phyloP scores from a whole-genome alignment of 139 green algal species.

The Pleodorina starrii region DNA sequence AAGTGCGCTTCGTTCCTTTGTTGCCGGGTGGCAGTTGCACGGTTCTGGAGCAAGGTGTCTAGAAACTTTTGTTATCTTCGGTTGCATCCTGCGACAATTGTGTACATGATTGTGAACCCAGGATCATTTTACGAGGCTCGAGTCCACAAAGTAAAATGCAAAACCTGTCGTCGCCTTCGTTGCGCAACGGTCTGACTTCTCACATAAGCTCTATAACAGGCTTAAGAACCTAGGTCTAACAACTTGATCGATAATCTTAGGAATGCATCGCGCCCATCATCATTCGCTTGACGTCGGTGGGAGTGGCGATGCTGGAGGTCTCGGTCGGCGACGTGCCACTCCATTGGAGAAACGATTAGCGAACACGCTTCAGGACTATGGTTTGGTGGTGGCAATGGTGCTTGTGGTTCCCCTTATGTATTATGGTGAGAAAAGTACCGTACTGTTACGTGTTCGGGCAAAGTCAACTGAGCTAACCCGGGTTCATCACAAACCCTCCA shows the following conservation, averaged over 20 bases:
- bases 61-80: not conserved
- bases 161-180: too few species aligned
- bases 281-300: not conserved
- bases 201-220: too few species aligned
- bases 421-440: not conserved
- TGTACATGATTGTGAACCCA: not conserved
- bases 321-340: not conserved
- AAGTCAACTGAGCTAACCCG: too few species aligned
- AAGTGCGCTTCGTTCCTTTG: too few species aligned
- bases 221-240: too few species aligned
- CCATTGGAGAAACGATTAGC: not conserved
- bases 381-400: not conserved
- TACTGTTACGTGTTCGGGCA: too few species aligned
- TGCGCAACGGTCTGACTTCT: constrained; percentile 11
- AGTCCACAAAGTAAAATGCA: too few species aligned
- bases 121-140: not conserved
- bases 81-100: not conserved
- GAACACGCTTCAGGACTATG: not conserved
- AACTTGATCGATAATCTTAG: too few species aligned
- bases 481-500: too few species aligned
- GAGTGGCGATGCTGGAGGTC: not conserved
- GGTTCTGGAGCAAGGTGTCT: too few species aligned
- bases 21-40: too few species aligned
- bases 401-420: not conserved
- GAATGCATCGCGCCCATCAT: constrained; percentile 28